Evolutionary conservation across 495 filamentous ascomycete genomes (phyloP).

Genomic region (Penicillium bovifimosum): DNA sequence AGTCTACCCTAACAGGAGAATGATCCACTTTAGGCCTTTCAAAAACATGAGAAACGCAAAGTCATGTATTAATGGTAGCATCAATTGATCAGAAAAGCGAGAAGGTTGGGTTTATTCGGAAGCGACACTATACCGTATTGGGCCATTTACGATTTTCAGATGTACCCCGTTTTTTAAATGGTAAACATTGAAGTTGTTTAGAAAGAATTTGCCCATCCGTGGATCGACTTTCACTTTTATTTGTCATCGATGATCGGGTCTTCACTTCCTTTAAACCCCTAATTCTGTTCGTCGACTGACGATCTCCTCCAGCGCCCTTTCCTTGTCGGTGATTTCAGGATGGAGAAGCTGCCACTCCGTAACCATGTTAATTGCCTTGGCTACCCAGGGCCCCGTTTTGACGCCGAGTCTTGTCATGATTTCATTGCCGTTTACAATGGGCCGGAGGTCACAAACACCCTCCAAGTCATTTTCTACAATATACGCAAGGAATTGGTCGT

Average conservation of each 20-base stretch:
- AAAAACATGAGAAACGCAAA: too few relatives aligned
- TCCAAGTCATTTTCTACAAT: constrained; percentile 38
- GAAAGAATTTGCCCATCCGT: background rate
- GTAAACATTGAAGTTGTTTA: background rate
- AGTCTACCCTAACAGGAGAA: too few relatives aligned
- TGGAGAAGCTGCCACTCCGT: constrained; percentile 84
- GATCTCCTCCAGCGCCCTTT: constrained; percentile 62
- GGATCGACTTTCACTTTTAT: background rate
- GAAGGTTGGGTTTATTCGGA: too few relatives aligned
- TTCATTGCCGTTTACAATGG: constrained; percentile 59
- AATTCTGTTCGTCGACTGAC: constrained; percentile 49
- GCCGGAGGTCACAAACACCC: constrained; percentile 46
- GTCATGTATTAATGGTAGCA: too few relatives aligned
- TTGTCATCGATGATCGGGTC: constrained; percentile 15
- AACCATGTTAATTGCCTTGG: constrained; percentile 60
- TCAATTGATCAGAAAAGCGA: too few relatives aligned
- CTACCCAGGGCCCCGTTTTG: constrained; percentile 74
- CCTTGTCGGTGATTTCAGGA: constrained; percentile 54
- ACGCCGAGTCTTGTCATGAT: constrained; percentile 55
- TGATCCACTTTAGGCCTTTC: too few relatives aligned
- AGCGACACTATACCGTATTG: too few relatives aligned
- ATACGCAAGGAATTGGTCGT: constrained; percentile 42
- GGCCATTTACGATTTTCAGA: too few relatives aligned
- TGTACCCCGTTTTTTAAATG: too few relatives aligned
- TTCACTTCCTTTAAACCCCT: constrained; percentile 25